These are phyloP conservation scores for Leishmania tropica DNA, from an alignment of 208 protist species.

Conservation along the genomic window DNA sequence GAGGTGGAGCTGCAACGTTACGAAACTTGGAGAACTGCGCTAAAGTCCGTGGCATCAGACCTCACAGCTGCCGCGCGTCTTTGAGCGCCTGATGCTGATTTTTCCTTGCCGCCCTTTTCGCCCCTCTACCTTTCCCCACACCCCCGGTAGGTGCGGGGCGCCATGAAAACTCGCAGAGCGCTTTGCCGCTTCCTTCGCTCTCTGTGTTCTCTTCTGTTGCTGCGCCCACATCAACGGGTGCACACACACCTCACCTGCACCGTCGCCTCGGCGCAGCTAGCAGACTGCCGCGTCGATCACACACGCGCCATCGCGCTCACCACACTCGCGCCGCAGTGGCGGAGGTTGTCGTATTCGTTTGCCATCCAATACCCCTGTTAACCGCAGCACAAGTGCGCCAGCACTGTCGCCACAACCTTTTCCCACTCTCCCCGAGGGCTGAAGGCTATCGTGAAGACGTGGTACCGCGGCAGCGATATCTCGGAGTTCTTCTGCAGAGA, in stretches of 20 bases:
- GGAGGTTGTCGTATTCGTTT: conserved; percentile 20
- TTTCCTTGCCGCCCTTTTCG: not conserved
- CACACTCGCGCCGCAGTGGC: conserved; percentile 20
- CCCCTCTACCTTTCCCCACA: not conserved
- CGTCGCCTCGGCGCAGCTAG: not conserved
- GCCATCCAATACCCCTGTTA: conserved; percentile 18
- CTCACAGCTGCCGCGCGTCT: not conserved
- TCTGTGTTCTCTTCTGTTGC: not conserved
- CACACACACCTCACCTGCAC: not conserved
- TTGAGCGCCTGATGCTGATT: not conserved
- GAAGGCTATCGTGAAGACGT: conserved; percentile 20
- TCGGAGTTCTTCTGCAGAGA: conserved; percentile 17
- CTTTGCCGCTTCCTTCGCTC: not conserved
- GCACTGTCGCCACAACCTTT: conserved; percentile 1
- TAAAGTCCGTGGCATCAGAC: not conserved
- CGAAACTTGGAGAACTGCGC: not conserved
- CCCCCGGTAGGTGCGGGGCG: not conserved
- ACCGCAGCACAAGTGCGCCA: conserved; percentile 13
- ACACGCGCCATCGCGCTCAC: conserved; percentile 15
- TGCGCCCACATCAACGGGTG: not conserved
- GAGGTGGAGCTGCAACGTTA: not conserved
- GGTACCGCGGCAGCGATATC: conserved; percentile 25
- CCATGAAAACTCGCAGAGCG: not conserved
- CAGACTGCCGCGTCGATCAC: conserved; percentile 11
- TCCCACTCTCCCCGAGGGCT: conserved; percentile 23